phyloP scores from a whole-genome alignment of 345 rosid species.

The Linum usitatissimum region DNA sequence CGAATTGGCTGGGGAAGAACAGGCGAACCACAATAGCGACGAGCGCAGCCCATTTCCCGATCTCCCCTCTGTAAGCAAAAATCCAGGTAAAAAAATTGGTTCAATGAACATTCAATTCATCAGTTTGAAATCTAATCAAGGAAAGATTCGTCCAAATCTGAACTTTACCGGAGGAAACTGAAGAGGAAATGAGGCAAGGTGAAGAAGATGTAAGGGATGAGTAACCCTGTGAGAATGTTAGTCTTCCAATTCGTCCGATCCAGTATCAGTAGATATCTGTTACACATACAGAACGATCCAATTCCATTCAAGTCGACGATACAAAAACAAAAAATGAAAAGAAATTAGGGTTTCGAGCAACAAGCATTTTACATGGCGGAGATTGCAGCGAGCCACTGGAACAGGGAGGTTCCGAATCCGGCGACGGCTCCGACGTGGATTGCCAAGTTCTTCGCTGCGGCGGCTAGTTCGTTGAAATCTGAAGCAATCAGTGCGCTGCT shows the following conservation, averaged over 20 bases:
- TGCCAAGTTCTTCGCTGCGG: not conserved
- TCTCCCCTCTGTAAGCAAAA: not conserved
- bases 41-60: slow-evolving; percentile 3
- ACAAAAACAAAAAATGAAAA: not conserved
- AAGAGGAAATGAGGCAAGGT: not conserved
- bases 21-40: not conserved
- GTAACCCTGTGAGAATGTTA: slow-evolving; percentile 56
- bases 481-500: not conserved
- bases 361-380: not conserved
- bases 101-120: not conserved
- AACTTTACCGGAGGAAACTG: not conserved
- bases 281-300: not conserved
- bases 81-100: not conserved
- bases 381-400: slow-evolving; percentile 1
- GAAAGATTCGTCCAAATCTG: not conserved
- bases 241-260: slow-evolving; percentile 2
- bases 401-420: not conserved
- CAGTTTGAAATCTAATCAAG: not conserved
- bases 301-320: not conserved
- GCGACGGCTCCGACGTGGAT: not conserved
- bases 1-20: not conserved
- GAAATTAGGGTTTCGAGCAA: not conserved
- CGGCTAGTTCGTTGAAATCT: not conserved
- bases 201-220: slow-evolving; percentile 40
- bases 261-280: slow-evolving; percentile 1